phyloP scores from a whole-genome alignment of 2,329 filamentous ascomycete species.

The Trichoderma lentiforme region DNA sequence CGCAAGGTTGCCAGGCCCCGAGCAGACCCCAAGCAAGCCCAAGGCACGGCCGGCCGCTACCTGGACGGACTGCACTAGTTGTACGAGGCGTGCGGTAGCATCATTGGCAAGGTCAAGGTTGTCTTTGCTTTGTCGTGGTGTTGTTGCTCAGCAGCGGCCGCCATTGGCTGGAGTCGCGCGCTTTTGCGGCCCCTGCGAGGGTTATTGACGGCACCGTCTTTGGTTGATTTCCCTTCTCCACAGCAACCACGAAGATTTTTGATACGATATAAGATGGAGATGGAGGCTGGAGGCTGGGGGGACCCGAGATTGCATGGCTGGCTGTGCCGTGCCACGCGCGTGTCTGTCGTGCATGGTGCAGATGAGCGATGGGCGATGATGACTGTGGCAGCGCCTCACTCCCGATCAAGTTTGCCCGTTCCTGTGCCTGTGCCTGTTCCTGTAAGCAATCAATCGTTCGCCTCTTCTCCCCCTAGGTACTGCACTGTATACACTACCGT shows the following conservation, averaged over 20 bases:
- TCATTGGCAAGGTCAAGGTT: not conserved
- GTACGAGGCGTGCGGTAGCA: not conserved
- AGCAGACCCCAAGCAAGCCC: too few relatives aligned
- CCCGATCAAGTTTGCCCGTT: not conserved
- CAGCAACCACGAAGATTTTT: slow-evolving; percentile 14
- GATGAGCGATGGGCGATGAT: slow-evolving; percentile 10
- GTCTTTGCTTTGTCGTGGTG: not conserved
- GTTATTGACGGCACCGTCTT: not conserved
- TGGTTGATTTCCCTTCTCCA: slow-evolving; percentile 15
- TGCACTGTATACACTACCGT: not conserved
- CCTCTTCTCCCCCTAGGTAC: not conserved
- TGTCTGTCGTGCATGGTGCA: slow-evolving; percentile 17
- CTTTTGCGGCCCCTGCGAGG: not conserved
- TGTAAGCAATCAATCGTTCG: not conserved
- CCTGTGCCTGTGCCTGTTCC: not conserved
- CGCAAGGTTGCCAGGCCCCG: not conserved
- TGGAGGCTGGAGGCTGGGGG: not conserved
- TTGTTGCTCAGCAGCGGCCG: not conserved
- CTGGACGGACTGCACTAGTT: not conserved
- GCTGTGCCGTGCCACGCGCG: slow-evolving; percentile 8
- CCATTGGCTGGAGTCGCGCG: slow-evolving; percentile 4
- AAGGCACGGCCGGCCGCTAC: not conserved
- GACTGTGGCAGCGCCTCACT: slow-evolving; percentile 1
- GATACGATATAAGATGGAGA: not conserved
- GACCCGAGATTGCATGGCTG: slow-evolving; percentile 6